These are phyloP conservation scores for Rhodotorula sp. DNA, from an alignment of 1,284 basidiomycete genomes.

Conservation along the genomic window DNA sequence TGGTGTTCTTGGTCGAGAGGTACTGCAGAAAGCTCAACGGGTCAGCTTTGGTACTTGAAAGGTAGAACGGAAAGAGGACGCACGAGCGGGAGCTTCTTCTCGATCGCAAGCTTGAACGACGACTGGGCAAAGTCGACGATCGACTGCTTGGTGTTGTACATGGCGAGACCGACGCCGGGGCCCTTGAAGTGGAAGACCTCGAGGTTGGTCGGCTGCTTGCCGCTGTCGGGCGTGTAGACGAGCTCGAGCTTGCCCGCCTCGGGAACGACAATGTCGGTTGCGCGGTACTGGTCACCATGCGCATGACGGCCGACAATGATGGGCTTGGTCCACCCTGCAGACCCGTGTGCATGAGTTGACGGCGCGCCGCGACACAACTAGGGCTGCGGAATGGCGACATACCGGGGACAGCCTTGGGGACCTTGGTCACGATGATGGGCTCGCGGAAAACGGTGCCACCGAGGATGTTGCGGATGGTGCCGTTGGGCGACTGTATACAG, in stretches of 20 bases:
- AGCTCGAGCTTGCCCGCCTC: slow-evolving; percentile 88
- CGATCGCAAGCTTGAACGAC: slow-evolving; percentile 97
- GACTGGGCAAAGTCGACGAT: slow-evolving; percentile 95
- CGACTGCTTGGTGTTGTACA: slow-evolving; percentile 69
- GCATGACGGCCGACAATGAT: slow-evolving; percentile 97
- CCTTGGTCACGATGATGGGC: slow-evolving; percentile 87
- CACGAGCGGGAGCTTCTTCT: slow-evolving; percentile 84
- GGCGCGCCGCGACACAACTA: not conserved
- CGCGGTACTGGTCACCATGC: slow-evolving; percentile 91
- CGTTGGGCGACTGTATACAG: slow-evolving; percentile 84
- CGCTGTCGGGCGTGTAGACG: slow-evolving; percentile 76
- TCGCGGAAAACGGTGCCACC: slow-evolving; percentile 98
- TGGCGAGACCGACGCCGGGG: slow-evolving; percentile 68
- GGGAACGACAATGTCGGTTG: slow-evolving; percentile 83
- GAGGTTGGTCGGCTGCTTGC: slow-evolving; percentile 45
- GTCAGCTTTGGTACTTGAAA: not conserved
- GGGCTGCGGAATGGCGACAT: not conserved
- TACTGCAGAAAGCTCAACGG: slow-evolving; percentile 57
- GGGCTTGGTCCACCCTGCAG: slow-evolving; percentile 84
- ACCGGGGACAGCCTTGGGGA: slow-evolving; percentile 83
- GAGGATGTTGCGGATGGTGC: slow-evolving; percentile 70
- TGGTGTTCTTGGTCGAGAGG: slow-evolving; percentile 98
- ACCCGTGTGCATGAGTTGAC: not conserved
- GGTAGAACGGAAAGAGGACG: slow-evolving; percentile 19
- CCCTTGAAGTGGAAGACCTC: slow-evolving; percentile 90